phyloP scores from a whole-genome alignment of 345 rosid species.

The Turnera subulata region DNA sequence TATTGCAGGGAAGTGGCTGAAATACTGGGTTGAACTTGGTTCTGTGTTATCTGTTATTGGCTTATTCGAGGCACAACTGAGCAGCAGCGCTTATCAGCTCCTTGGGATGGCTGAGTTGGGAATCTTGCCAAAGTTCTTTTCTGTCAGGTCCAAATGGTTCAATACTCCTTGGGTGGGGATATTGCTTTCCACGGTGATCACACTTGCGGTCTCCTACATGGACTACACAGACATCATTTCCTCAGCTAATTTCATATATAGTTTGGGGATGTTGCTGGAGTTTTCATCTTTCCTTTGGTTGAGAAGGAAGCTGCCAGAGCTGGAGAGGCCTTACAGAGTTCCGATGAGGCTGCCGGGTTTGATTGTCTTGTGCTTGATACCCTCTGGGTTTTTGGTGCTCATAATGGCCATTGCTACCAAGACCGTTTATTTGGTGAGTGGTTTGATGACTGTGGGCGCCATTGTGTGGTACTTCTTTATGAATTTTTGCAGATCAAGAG shows the following conservation, averaged over 20 bases:
- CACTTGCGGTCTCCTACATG: constrained; percentile 54
- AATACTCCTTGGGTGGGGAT: constrained; percentile 82
- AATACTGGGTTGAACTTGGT: constrained; percentile 65
- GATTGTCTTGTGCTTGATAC: constrained; percentile 53
- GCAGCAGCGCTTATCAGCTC: constrained; percentile 69
- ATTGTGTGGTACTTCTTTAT: constrained; percentile 58
- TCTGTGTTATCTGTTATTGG: constrained; percentile 70
- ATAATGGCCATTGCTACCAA: constrained; percentile 55
- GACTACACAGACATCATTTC: constrained; percentile 49
- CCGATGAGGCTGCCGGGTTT: constrained; percentile 51
- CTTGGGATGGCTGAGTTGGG: constrained; percentile 80
- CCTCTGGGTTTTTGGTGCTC: constrained; percentile 47
- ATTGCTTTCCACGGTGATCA: constrained; percentile 39
- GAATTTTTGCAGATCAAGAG: constrained; percentile 44
- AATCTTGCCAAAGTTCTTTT: constrained; percentile 48
- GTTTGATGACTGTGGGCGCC: constrained; percentile 58
- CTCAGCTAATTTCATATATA: constrained; percentile 66
- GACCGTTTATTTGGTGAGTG: constrained; percentile 53
- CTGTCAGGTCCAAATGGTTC: constrained; percentile 52
- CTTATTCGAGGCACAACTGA: constrained; percentile 76
- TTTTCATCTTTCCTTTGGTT: constrained; percentile 67
- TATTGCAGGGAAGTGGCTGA: constrained; percentile 77
- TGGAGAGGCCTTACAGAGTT: constrained; percentile 57
- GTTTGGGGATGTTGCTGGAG: constrained; percentile 71
- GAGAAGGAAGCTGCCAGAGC: constrained; percentile 44